A percentile compares a stretch with the other conserved stretches of the same genome.
Evolutionary conservation across 352 stramenopile genomes (phyloP).

Genomic region (Phytopythium mirpurense): DNA sequence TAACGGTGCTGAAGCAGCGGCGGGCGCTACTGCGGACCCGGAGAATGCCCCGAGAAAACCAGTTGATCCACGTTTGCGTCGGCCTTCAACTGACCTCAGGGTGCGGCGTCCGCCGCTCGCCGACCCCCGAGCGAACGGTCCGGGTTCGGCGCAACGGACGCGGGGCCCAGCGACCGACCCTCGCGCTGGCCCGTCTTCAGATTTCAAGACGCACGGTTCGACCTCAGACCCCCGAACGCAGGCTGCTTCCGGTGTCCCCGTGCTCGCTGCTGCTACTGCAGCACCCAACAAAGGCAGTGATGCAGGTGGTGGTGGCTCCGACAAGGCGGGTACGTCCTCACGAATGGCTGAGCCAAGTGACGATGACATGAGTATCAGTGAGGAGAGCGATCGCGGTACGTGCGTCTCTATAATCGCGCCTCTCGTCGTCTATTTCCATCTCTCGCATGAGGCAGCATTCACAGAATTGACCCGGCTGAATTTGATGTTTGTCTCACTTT

Average conservation of each 20-base stretch:
- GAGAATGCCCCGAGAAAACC: background rate
- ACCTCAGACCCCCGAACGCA: background rate
- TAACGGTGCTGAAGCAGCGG: background rate
- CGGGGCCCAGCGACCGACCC: background rate
- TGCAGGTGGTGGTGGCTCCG: background rate
- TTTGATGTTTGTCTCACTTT: background rate
- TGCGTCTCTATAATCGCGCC: background rate
- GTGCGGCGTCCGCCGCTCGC: background rate
- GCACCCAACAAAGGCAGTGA: background rate
- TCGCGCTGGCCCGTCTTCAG: background rate
- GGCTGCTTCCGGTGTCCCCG: background rate
- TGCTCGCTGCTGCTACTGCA: background rate
- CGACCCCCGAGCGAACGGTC: background rate
- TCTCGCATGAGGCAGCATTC: background rate
- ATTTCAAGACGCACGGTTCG: background rate
- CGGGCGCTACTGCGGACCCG: background rate
- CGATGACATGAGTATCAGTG: conserved; percentile 21
- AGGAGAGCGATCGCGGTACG: conserved; percentile 9
- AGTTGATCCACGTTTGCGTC: background rate
- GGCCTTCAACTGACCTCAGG: background rate
- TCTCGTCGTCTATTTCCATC: background rate
- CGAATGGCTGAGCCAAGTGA: conserved; percentile 1
- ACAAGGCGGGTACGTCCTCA: background rate
- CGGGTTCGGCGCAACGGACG: background rate
- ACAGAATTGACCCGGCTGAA: background rate